Base-by-base conservation (phyloP, 2,329 filamentous ascomycete genomes). In the Penicillium occitanis region DNA sequence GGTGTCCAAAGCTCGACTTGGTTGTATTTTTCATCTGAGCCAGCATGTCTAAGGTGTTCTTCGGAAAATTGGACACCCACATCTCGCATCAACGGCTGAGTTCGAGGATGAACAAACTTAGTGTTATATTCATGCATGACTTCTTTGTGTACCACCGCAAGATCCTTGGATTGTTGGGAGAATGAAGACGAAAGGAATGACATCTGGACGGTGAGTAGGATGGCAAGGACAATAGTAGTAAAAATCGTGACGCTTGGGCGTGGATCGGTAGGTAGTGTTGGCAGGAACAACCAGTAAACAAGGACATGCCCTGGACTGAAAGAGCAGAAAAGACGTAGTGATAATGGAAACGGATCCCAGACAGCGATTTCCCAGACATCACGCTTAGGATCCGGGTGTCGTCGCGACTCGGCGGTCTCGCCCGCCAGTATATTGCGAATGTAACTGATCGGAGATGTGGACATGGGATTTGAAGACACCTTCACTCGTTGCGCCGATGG, bases 311-410 rank as follows among this genome's bases (percentile, higher is more conserved):
- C 91, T 0, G 95, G 95, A 72, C 93, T 96, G 81, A 99, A 98
- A 48, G 95, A 83, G 72, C 92, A 95, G 74, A 97, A 93, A 2
- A 98, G 82, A 44, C 89, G 88, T 63, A 98, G 80, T 55, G 88
- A 92, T 42, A 96, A 85, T 1, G 93, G 92, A 57, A 94, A 86
- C 40, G 96, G 95, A 75, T 98, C 93, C 95, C 95, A 99, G 6
- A 98, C 85, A 1, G 90, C 87, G 60, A 99, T 80, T 78, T 99
- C 93, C 95, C 95, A 99, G 10, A 99, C 95, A 77, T 99, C 93
- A 11, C 90, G 86, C 30, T 86, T 86, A 65, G 89, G 87, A 69
- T 78, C 74, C 0, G 94, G 92, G 78, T 97, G 91, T 33, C 92
- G 90, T 74, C 93, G 88, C 30, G 91, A 89, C 70, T 93, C 88